Conservation (phyloP, 2,329 filamentous ascomycete genomes). For the Aspergillus fructus region DNA sequence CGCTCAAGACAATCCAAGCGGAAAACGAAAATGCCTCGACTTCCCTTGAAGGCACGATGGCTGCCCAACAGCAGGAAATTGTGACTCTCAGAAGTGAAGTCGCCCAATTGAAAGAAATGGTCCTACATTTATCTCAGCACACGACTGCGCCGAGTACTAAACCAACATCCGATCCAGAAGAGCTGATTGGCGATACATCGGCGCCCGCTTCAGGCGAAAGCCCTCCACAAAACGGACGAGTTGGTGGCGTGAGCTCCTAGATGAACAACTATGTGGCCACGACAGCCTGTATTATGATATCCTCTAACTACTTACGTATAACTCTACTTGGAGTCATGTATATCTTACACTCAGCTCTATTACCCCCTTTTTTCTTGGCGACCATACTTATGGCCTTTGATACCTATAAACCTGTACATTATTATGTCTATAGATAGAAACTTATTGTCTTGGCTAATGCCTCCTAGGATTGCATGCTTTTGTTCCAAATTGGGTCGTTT, state of each 20-base stretch:
- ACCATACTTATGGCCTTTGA: too few species aligned
- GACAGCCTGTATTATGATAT: background rate
- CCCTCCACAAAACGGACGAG: background rate
- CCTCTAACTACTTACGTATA: too few species aligned
- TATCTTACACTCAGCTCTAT: too few species aligned
- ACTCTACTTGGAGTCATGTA: too few species aligned
- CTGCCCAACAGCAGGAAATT: conserved; percentile 25
- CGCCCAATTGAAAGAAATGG: conserved; percentile 29
- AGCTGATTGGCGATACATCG: conserved; percentile 5
- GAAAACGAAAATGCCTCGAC: background rate
- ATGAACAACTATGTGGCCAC: background rate
- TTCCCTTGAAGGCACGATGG: background rate
- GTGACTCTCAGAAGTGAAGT: conserved; percentile 28
- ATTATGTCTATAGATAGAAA: too few species aligned
- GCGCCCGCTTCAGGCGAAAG: background rate
- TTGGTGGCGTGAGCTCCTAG: background rate
- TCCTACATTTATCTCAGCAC: conserved; percentile 27
- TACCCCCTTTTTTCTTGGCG: too few species aligned
- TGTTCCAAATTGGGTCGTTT: too few species aligned
- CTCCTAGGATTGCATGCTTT: too few species aligned
- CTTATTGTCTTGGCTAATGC: too few species aligned
- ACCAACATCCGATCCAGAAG: conserved; percentile 1
- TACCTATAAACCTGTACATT: too few species aligned
- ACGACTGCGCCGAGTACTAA: conserved; percentile 8
- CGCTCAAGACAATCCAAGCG: background rate